Evolutionary conservation across 352 stramenopile species (phyloP).

Genomic region (Phytophthora agathidicida): DNA sequence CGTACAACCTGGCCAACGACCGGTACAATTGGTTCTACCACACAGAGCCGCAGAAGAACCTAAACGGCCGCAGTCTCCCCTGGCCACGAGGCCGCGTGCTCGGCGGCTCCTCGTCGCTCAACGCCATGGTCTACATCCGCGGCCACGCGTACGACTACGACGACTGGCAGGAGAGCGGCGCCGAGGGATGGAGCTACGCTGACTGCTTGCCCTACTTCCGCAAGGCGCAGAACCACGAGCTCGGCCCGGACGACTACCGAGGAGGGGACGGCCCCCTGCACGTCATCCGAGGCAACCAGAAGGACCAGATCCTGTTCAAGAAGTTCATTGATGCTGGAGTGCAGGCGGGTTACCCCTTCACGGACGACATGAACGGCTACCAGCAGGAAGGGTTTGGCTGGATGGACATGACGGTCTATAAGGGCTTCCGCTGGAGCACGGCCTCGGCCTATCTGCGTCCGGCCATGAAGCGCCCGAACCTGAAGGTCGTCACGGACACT

Average conservation of each 20-base stretch:
- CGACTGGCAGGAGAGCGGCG: constrained; percentile 79
- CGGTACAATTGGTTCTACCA: constrained; percentile 91
- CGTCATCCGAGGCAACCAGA: constrained; percentile 76
- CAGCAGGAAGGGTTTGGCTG: constrained; percentile 91
- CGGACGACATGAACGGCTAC: constrained; percentile 91
- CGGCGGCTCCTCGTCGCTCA: constrained; percentile 88
- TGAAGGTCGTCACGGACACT: constrained; percentile 83
- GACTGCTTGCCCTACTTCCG: constrained; percentile 91
- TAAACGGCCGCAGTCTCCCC: constrained; percentile 79
- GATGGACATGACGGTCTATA: constrained; percentile 90
- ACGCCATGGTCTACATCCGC: constrained; percentile 92
- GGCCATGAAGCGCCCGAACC: constrained; percentile 64
- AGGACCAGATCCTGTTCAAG: constrained; percentile 87
- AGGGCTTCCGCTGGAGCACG: constrained; percentile 83
- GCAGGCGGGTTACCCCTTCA: constrained; percentile 87
- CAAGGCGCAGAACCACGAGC: constrained; percentile 82
- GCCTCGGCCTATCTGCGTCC: constrained; percentile 80
- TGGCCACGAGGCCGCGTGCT: constrained; percentile 90
- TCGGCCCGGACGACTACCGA: constrained; percentile 79
- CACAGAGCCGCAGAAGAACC: constrained; percentile 84
- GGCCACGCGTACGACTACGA: constrained; percentile 90
- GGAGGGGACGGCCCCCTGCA: constrained; percentile 84
- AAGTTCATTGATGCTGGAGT: constrained; percentile 90
- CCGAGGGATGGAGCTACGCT: constrained; percentile 85
- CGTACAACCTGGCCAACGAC: constrained; percentile 84